phyloP scores from a whole-genome alignment of 2,329 filamentous ascomycete genomes.

The Ceratocystis variospora region DNA sequence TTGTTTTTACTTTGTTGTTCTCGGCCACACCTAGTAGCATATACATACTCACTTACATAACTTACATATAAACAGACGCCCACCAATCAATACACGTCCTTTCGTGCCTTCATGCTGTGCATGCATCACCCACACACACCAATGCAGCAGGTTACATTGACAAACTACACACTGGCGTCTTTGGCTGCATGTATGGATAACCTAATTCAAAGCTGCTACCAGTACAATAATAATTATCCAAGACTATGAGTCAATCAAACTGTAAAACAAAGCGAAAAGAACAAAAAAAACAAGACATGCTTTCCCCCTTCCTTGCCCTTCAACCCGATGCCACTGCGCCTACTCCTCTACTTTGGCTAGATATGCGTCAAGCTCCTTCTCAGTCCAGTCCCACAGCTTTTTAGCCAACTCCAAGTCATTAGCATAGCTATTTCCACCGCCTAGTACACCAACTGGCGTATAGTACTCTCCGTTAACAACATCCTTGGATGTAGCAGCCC shows the following conservation, averaged over 20 bases:
- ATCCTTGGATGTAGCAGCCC: slow-evolving; percentile 29
- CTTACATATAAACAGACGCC: too few relatives aligned
- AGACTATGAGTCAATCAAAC: too few relatives aligned
- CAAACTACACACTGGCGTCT: too few relatives aligned
- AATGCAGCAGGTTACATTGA: too few relatives aligned
- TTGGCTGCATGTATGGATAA: background rate
- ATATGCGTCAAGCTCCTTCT: slow-evolving; percentile 24
- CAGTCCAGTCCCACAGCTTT: slow-evolving; percentile 28
- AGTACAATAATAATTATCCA: background rate
- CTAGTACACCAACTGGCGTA: slow-evolving; percentile 25
- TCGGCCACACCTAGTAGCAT: too few relatives aligned
- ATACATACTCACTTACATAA: too few relatives aligned
- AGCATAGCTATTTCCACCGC: slow-evolving; percentile 21
- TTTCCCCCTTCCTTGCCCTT: background rate
- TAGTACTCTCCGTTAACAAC: slow-evolving; percentile 27
- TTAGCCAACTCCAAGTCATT: slow-evolving; percentile 24
- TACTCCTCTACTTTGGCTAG: slow-evolving; percentile 7
- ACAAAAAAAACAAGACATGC: background rate
- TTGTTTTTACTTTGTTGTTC: too few relatives aligned
- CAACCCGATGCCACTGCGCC: background rate
- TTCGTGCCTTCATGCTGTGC: too few relatives aligned
- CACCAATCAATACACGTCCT: too few relatives aligned
- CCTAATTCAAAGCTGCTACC: background rate
- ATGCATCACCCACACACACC: too few relatives aligned
- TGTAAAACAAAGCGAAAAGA: background rate